These are phyloP conservation scores for Trematosphaeria pertusa DNA, from an alignment of 2,329 filamentous ascomycete species.

Conservation along the genomic window DNA sequence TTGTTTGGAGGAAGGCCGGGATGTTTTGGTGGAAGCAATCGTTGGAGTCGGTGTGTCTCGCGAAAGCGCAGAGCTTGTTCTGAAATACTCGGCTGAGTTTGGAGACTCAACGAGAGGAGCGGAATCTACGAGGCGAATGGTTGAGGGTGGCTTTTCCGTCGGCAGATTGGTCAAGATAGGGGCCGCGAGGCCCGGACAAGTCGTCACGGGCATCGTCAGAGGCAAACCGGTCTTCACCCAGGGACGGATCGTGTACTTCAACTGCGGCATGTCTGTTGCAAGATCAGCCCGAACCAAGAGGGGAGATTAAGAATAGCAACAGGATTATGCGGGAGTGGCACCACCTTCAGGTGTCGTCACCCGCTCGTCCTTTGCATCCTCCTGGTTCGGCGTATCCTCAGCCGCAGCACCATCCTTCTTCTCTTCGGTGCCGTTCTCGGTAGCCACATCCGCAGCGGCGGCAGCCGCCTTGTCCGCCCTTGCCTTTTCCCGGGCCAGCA, in stretches of 20 bases:
- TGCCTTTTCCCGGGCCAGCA: constrained; percentile 55
- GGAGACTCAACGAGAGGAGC: neutral
- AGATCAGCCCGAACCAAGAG: constrained; percentile 32
- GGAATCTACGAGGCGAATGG: constrained; percentile 17
- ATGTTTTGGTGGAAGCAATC: constrained; percentile 1
- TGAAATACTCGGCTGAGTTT: neutral
- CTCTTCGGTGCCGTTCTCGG: constrained; percentile 32
- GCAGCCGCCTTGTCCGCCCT: constrained; percentile 55
- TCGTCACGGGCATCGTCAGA: constrained; percentile 20
- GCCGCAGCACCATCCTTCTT: constrained; percentile 29
- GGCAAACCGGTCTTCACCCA: constrained; percentile 39
- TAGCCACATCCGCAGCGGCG: constrained; percentile 38
- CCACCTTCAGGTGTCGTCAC: constrained; percentile 41
- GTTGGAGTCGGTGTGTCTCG: constrained; percentile 13
- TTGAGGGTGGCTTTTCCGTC: constrained; percentile 5
- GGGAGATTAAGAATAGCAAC: constrained; percentile 18
- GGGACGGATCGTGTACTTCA: constrained; percentile 30
- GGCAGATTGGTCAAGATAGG: constrained; percentile 2
- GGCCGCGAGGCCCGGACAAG: constrained; percentile 15
- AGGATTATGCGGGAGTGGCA: constrained; percentile 40
- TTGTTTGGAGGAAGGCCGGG: constrained; percentile 3
- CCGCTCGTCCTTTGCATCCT: constrained; percentile 39
- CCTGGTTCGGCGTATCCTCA: constrained; percentile 24
- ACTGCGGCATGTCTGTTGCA: constrained; percentile 24
- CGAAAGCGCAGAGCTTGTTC: constrained; percentile 2